Evolutionary conservation across 2,329 filamentous ascomycete genomes (phyloP).

Genomic region (Colletotrichum theobromicola): DNA sequence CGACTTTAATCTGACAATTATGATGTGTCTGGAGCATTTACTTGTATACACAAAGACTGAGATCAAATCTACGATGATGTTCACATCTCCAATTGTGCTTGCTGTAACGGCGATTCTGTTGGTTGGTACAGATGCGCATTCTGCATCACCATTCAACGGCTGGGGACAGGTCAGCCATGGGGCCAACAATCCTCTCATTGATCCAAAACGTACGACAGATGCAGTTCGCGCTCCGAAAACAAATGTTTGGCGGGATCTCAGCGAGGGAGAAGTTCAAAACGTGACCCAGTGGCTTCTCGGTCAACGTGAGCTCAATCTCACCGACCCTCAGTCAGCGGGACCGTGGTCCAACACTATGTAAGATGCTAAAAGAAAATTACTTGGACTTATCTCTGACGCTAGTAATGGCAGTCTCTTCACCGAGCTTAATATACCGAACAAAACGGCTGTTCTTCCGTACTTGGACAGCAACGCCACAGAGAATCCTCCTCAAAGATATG

Average conservation of each 20-base stretch:
- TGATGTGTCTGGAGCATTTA: not conserved
- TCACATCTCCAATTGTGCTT: not conserved
- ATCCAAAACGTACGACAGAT: not conserved
- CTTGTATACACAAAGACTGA: not conserved
- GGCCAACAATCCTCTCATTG: not conserved
- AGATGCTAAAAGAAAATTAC: conserved; percentile 4
- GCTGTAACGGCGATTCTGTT: not conserved
- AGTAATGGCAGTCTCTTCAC: conserved; percentile 28
- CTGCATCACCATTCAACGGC: not conserved
- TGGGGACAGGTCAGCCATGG: not conserved
- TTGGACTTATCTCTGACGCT: not conserved
- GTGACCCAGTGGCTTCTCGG: conserved; percentile 44
- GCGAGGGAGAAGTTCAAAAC: conserved; percentile 39
- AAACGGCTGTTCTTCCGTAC: conserved; percentile 51
- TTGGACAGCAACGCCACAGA: conserved; percentile 40
- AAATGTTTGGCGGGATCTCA: conserved; percentile 46
- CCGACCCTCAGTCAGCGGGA: conserved; percentile 33
- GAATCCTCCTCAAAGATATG: conserved; percentile 42
- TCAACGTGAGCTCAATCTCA: conserved; percentile 45
- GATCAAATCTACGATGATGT: not conserved
- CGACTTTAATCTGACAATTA: not conserved
- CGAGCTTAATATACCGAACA: conserved; percentile 51
- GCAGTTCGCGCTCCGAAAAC: conserved; percentile 39
- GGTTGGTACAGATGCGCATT: not conserved
- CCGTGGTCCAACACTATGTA: conserved; percentile 42